Base-by-base conservation (phyloP, 2,329 filamentous ascomycete genomes). In the Sarocladium strictum region DNA sequence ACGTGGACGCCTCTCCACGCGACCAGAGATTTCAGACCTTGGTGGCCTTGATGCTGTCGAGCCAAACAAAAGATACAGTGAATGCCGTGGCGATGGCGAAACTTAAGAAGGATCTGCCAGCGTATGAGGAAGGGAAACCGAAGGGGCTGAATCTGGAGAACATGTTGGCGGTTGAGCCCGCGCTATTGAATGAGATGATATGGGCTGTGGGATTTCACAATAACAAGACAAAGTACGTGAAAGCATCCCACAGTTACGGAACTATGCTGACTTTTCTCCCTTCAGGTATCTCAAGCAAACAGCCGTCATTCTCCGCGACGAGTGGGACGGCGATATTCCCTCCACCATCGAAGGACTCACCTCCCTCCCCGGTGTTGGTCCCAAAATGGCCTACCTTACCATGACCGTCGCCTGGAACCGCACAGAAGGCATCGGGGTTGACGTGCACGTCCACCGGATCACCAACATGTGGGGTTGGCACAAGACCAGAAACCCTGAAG, bases 381-480 rank as follows among this genome's bases (percentile, higher is more conserved):
- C 92, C 27, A 97, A 97, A 72, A 97, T 97, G 92, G 91, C 87
- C 12, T 92, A 94, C 68, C 80, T 97, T 21, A 93, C 88, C 67
- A 82, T 96, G 74, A 87, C 85, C 47, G 87, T 87, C 0, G 89
- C 64, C 79, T 84, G 81, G 81, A 69, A 72, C 62, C 73, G 75
- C 32, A 81, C 80, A 54, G 76, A 83, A 64, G 92, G 92, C 7
- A 96, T 97, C 59, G 92, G 92, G 24, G 92, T 97, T 50, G 92
- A 97, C 68, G 91, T 96, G 4, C 92, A 97, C 70, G 92, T 97
- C 3, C 92, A 96, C 71, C 87, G 92, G 54, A 95, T 97, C 70
- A 93, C 90, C 53, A 96, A 96, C 71, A 76, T 96, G 26, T 96
- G 91, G 91, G 88, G 89, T 3, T 97, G 92, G 92, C 83, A 95